These are phyloP conservation scores for Peronosclerospora sorghi DNA, from an alignment of 352 stramenopile genomes.

Conservation along the genomic window DNA sequence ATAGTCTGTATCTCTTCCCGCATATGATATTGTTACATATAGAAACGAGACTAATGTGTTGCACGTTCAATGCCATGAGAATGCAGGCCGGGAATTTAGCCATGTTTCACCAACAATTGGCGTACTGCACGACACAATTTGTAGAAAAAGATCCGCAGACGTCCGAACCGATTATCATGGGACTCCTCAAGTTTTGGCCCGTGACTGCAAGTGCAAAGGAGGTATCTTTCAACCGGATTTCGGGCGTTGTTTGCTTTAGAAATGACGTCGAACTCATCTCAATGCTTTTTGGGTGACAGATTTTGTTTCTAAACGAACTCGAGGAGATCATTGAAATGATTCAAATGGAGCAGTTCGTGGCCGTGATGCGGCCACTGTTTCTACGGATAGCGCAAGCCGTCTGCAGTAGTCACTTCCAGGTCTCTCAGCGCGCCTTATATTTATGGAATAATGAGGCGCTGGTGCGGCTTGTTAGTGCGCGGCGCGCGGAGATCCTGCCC, in stretches of 20 bases:
- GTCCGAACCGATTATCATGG: conserved; percentile 88
- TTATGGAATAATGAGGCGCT: conserved; percentile 99
- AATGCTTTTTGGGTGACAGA: conserved; percentile 27
- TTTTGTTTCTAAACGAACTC: conserved; percentile 96
- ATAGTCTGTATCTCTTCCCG: no score
- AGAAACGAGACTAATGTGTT: conserved; percentile 1
- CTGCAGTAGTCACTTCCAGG: conserved; percentile 92
- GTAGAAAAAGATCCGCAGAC: conserved; percentile 98
- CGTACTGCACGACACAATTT: conserved; percentile 99
- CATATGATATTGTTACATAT: conserved; percentile 27
- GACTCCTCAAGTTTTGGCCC: conserved; percentile 93
- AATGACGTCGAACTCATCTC: neutral
- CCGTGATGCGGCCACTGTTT: conserved; percentile 69
- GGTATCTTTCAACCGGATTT: conserved; percentile 10
- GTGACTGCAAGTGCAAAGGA: conserved; percentile 88
- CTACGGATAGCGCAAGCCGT: conserved; percentile 77
- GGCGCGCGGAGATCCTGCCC: conserved; percentile 89
- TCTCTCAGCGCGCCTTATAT: conserved; percentile 94
- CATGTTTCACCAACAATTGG: conserved; percentile 97
- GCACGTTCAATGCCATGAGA: neutral
- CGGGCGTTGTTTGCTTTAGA: conserved; percentile 1
- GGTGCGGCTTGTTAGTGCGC: conserved; percentile 89
- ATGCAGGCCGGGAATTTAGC: conserved; percentile 80
- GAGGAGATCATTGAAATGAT: conserved; percentile 98
- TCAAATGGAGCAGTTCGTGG: conserved; percentile 62